Conservation (phyloP, 116 monocot genomes). For the Papilionanthe hybrid region DNA sequence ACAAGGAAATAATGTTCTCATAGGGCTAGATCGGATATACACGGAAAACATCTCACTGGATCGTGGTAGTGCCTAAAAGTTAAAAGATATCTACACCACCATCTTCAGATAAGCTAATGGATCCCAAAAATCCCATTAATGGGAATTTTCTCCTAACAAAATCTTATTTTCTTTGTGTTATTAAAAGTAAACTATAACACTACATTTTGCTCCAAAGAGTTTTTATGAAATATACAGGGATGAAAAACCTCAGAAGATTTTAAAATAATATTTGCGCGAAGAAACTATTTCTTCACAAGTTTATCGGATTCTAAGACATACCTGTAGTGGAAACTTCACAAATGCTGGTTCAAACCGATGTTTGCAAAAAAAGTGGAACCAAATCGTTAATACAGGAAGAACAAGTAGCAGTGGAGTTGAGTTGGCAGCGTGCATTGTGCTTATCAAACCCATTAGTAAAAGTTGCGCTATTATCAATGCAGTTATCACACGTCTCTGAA, state of each 20-base stretch:
- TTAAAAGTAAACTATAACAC: too few relatives aligned
- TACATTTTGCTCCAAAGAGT: not conserved
- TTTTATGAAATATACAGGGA: not conserved
- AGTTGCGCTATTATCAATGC: conserved; percentile 82
- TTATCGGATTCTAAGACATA: conserved; percentile 4
- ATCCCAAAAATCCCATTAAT: too few relatives aligned
- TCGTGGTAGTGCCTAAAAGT: too few relatives aligned
- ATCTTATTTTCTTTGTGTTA: too few relatives aligned
- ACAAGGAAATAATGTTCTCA: too few relatives aligned
- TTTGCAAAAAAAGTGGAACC: conserved; percentile 82
- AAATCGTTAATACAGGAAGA: conserved; percentile 70
- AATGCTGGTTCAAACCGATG: conserved; percentile 82
- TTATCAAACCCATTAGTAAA: conserved; percentile 81
- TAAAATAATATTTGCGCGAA: not conserved
- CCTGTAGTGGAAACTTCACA: conserved; percentile 83
- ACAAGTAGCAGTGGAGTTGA: conserved; percentile 62
- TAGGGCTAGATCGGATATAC: too few relatives aligned
- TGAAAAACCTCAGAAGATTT: not conserved
- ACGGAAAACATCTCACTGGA: too few relatives aligned
- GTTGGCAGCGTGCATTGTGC: conserved; percentile 42
- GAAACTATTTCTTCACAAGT: too few relatives aligned
- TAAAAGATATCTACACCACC: too few relatives aligned
- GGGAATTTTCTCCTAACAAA: too few relatives aligned
- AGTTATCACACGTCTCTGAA: conserved; percentile 59
- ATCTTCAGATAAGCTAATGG: too few relatives aligned